Conservation (phyloP, 345 rosid species). For the Lumnitzera racemosa region DNA sequence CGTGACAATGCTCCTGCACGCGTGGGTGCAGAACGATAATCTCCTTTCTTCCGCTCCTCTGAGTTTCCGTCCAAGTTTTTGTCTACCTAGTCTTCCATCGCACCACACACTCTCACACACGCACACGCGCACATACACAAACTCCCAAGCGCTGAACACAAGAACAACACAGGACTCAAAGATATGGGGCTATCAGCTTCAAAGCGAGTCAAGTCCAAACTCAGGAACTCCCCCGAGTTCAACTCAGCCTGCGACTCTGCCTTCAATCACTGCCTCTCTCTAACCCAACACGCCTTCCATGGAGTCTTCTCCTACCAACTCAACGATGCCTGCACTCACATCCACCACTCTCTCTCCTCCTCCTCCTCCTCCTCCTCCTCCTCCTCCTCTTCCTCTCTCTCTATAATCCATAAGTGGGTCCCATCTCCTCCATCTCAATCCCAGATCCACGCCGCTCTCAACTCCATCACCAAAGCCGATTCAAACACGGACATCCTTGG, state of each 20-base stretch:
- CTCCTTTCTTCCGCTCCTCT: too few relatives aligned
- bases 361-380: constrained; percentile 12
- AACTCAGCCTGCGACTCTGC: constrained; percentile 56
- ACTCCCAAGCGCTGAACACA: too few relatives aligned
- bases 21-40: too few relatives aligned
- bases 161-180: too few relatives aligned
- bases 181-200: constrained; percentile 58
- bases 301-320: constrained; percentile 83
- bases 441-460: constrained; percentile 68
- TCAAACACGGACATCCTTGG: constrained; percentile 19
- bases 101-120: too few relatives aligned
- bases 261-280: constrained; percentile 53
- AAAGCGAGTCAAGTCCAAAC: constrained; percentile 38
- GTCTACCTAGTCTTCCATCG: too few relatives aligned
- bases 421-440: constrained; percentile 60
- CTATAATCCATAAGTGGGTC: constrained; percentile 51
- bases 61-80: too few relatives aligned
- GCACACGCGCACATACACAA: too few relatives aligned
- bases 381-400: constrained; percentile 11
- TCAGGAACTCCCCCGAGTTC: constrained; percentile 43
- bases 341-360: constrained; percentile 37
- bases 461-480: constrained; percentile 14
- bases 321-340: constrained; percentile 47
- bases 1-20: too few relatives aligned
- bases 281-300: constrained; percentile 60